These are phyloP conservation scores for Phytophthora chlamydospora DNA, from an alignment of 352 stramenopile genomes.

Conservation along the genomic window DNA sequence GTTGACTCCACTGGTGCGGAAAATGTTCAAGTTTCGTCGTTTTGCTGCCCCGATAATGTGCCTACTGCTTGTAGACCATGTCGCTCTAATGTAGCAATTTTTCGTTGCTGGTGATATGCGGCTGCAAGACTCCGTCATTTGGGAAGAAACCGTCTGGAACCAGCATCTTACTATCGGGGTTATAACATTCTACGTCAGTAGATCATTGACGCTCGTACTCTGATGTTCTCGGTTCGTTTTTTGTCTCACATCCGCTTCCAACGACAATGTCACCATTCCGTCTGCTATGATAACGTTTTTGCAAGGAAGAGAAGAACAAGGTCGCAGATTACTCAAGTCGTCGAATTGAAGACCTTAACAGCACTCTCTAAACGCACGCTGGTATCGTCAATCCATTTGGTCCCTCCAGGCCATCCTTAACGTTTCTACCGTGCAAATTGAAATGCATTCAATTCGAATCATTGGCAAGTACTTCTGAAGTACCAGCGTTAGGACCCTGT, in stretches of 20 bases:
- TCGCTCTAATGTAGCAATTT: slow-evolving; percentile 10
- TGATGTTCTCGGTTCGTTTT: slow-evolving; percentile 17
- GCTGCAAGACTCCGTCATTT: slow-evolving; percentile 17
- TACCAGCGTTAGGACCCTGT: no score
- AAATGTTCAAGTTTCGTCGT: slow-evolving; percentile 14
- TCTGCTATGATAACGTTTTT: slow-evolving; percentile 39
- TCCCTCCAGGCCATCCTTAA: neutral
- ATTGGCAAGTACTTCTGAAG: no score
- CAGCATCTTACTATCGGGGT: slow-evolving; percentile 10
- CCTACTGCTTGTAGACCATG: slow-evolving; percentile 9
- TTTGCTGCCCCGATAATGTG: slow-evolving; percentile 3
- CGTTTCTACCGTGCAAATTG: neutral
- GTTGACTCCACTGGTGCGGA: slow-evolving; percentile 37
- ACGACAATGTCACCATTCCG: slow-evolving; percentile 27
- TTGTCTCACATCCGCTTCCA: slow-evolving; percentile 12
- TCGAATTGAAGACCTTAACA: neutral
- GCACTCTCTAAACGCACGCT: neutral
- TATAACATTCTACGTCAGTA: slow-evolving; percentile 17
- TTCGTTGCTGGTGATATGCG: slow-evolving; percentile 5
- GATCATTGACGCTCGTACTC: slow-evolving; percentile 9
- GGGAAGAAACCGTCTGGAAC: slow-evolving; percentile 6
- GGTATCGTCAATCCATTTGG: slow-evolving; percentile 1
- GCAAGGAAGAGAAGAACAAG: slow-evolving; percentile 6
- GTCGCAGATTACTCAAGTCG: neutral
- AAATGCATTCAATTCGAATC: no score